Evolutionary conservation across 352 stramenopile species (phyloP), one percentile per base, ranked within the genome.

Genomic region (Phytophthora citricola): DNA sequence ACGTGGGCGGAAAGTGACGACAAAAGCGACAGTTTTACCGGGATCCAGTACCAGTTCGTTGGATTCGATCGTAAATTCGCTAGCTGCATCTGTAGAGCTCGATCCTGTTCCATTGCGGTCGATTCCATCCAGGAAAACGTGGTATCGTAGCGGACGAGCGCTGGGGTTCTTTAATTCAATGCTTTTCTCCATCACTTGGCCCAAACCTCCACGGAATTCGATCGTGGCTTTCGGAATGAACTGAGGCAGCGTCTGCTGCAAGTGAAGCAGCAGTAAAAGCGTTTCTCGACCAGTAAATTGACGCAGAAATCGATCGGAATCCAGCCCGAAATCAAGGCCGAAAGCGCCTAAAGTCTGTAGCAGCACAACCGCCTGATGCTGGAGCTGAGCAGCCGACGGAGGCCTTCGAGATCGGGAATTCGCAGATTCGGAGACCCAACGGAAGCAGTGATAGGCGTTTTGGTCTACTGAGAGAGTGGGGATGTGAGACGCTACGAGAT

Each of bases 131-230:
- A 98, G 59, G 40, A 91, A 94, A 3, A 98, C 91, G 4, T 94
- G 78, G 55, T 98, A 98, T 3, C 71, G 76, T 34, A 98, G 83
- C 4, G 81, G 68, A 5, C 82, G 86, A 3, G 78, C 75, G 17
- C 87, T 94, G 5, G 94, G 90, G 57, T 98, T 98, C 59, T 90
- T 92, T 2, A 98, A 76, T 61, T 98, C 95, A 31, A 98, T 98
- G 6, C 68, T 96, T 47, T 98, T 98, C 12, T 89, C 83, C 27
- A 98, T 95, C 17, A 80, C 64, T 39, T 90, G 84, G 0, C 94
- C 94, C 5, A 98, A 68, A 4, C 83, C 68, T 5, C 91, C 94
- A 29, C 85, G 81, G 63, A 98, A 98, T 39, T 97, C 91, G 55
- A 98, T 97, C 27, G 84, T 97, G 9, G 89, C 92, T 60, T 98